phyloP scores from a whole-genome alignment of 2,329 filamentous ascomycete species.

The Phialocephala subalpina region DNA sequence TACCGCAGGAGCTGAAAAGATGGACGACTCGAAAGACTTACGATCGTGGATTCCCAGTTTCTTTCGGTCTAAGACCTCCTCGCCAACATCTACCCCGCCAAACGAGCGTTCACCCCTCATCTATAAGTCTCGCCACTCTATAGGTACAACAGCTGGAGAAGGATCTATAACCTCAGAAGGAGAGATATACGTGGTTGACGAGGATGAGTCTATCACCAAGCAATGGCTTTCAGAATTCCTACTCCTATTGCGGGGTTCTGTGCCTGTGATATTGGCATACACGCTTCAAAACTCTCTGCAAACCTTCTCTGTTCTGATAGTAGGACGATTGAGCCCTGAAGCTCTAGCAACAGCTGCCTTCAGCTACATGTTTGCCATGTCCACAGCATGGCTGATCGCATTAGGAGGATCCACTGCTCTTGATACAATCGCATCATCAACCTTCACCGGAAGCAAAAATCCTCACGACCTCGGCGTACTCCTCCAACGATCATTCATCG shows the following conservation, averaged over 20 bases:
- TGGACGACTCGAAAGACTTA: slow-evolving; percentile 35
- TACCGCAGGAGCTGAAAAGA: slow-evolving; percentile 13
- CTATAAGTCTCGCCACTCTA: slow-evolving; percentile 29
- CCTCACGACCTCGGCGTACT: slow-evolving; percentile 81
- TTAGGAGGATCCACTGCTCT: slow-evolving; percentile 87
- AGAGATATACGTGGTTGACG: slow-evolving; percentile 38
- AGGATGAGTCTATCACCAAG: slow-evolving; percentile 33
- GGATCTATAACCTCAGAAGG: slow-evolving; percentile 30
- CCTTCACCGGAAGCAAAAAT: slow-evolving; percentile 82
- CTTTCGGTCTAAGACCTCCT: slow-evolving; percentile 29
- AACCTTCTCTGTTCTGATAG: slow-evolving; percentile 82
- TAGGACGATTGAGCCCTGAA: slow-evolving; percentile 80
- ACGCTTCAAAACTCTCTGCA: slow-evolving; percentile 87
- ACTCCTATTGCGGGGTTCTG: slow-evolving; percentile 71
- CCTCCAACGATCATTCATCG: slow-evolving; percentile 77
- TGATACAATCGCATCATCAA: slow-evolving; percentile 83
- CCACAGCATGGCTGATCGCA: slow-evolving; percentile 85
- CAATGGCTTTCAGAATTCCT: slow-evolving; percentile 66
- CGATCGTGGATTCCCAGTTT: slow-evolving; percentile 41
- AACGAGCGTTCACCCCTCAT: slow-evolving; percentile 43
- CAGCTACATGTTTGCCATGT: slow-evolving; percentile 94
- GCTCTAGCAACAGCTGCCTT: slow-evolving; percentile 84
- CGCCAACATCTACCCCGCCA: slow-evolving; percentile 36
- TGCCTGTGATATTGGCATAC: slow-evolving; percentile 86
- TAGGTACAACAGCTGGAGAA: slow-evolving; percentile 6